Conservation (phyloP, 768 basidiomycete genomes). For the Hericium rajendrae region DNA sequence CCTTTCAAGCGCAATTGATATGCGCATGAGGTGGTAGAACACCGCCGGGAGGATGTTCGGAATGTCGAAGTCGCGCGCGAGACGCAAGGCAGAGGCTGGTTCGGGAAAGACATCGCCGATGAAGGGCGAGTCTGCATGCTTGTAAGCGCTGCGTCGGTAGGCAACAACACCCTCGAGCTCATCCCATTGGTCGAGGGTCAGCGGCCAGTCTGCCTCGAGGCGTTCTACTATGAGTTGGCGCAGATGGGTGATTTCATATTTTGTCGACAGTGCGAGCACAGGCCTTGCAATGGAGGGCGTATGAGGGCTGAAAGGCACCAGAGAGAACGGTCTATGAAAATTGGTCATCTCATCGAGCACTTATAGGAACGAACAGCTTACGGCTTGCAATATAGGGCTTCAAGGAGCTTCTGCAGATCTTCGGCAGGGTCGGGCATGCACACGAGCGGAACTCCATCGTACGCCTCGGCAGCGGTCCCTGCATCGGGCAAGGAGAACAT, state of each 20-base stretch:
- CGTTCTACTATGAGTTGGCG: constrained; percentile 13
- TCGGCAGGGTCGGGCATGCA: background rate
- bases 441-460: background rate
- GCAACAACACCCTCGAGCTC: constrained; percentile 1
- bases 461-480: background rate
- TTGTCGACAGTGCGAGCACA: background rate
- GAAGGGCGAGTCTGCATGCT: background rate
- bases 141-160: background rate
- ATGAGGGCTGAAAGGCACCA: background rate
- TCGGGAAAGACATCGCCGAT: background rate
- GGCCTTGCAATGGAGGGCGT: background rate
- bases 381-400: background rate
- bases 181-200: constrained; percentile 23
- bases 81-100: background rate
- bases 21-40: background rate
- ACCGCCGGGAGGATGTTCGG: background rate
- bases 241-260: constrained; percentile 15
- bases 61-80: background rate
- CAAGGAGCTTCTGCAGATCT: background rate
- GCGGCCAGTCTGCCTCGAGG: constrained; percentile 20
- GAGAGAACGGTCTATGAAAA: background rate
- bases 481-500: background rate
- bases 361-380: background rate
- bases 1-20: background rate
- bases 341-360: no score